Evolutionary conservation across 2,329 filamentous ascomycete species (phyloP).

Genomic region (Colletotrichum scovillei): DNA sequence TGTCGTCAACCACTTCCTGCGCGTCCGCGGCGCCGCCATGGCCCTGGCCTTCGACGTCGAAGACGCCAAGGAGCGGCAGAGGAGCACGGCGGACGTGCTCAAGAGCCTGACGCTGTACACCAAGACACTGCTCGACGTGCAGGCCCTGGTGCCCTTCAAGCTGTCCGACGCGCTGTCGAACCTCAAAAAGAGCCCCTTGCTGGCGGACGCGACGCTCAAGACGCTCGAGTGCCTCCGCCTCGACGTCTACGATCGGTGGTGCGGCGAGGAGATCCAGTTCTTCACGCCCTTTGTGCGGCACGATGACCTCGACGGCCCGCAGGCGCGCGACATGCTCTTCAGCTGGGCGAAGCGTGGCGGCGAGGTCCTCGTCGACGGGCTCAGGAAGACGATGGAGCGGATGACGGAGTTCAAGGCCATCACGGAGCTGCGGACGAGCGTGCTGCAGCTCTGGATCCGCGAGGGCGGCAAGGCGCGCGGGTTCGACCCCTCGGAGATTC

Average conservation of each 20-base stretch:
- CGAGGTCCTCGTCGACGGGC: constrained; percentile 69
- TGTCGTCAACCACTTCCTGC: constrained; percentile 81
- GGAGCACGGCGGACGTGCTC: constrained; percentile 63
- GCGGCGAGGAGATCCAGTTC: constrained; percentile 82
- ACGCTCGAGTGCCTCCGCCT: constrained; percentile 77
- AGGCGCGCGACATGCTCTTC: constrained; percentile 70
- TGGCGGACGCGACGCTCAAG: constrained; percentile 77
- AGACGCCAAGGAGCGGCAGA: constrained; percentile 54
- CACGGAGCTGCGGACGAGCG: constrained; percentile 74
- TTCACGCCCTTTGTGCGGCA: constrained; percentile 91
- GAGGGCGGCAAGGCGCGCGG: constrained; percentile 73
- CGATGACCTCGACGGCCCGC: constrained; percentile 74
- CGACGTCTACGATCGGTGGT: constrained; percentile 83
- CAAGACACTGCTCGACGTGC: constrained; percentile 80
- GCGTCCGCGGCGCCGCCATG: constrained; percentile 77
- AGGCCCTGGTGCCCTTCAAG: constrained; percentile 77
- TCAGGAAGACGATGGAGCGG: constrained; percentile 68
- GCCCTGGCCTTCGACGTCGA: constrained; percentile 67
- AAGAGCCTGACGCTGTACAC: constrained; percentile 79
- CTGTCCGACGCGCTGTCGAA: constrained; percentile 76
- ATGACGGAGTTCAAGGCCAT: constrained; percentile 76
- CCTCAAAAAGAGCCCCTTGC: constrained; percentile 76
- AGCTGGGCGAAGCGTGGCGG: constrained; percentile 73
- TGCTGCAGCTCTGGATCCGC: constrained; percentile 81
- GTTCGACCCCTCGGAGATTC: constrained; percentile 75